A percentile compares a stretch with the other conserved stretches of the same genome.
phyloP scores from a whole-genome alignment of 148 eudicot species.

The Nepenthes gracilis region DNA sequence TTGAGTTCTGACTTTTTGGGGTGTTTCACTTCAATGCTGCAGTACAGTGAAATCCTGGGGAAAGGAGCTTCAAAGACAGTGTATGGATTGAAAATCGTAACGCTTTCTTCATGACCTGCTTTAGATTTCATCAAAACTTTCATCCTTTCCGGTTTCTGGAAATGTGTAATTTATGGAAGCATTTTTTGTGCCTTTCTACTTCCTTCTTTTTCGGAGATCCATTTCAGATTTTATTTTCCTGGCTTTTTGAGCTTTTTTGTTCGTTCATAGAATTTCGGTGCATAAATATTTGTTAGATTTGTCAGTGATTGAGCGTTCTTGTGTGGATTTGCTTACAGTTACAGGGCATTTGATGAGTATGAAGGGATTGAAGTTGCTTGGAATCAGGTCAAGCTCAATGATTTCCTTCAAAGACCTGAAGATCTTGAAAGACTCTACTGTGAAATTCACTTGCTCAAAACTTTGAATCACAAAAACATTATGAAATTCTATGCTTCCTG shows the following conservation, averaged over 20 bases:
- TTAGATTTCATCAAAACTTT: slow-evolving; percentile 10
- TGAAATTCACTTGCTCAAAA: slow-evolving; percentile 73
- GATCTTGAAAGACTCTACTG: slow-evolving; percentile 73
- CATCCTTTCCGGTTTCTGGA: neutral
- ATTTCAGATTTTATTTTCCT: neutral
- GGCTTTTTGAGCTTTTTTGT: neutral
- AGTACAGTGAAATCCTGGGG: slow-evolving; percentile 79
- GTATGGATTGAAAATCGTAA: slow-evolving; percentile 26
- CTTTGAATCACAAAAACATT: slow-evolving; percentile 54
- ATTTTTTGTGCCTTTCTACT: neutral
- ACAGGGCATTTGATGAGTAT: slow-evolving; percentile 79
- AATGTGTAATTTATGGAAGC: neutral
- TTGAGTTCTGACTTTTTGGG: too few species aligned
- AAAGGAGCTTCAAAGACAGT: slow-evolving; percentile 87
- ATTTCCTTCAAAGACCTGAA: slow-evolving; percentile 64
- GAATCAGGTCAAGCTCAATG: slow-evolving; percentile 71
- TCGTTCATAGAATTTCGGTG: neutral
- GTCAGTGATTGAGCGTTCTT: slow-evolving; percentile 14
- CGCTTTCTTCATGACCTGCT: neutral
- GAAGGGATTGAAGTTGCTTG: slow-evolving; percentile 85
- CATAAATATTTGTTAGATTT: slow-evolving; percentile 18
- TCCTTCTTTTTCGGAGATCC: too few species aligned
- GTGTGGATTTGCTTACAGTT: slow-evolving; percentile 24
- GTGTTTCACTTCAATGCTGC: slow-evolving; percentile 19
- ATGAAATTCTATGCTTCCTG: slow-evolving; percentile 76